A percentile compares a stretch with the other conserved stretches of the same genome.
Conservation (phyloP, 306 rosid genomes). For the Crataegus laevigata region DNA sequence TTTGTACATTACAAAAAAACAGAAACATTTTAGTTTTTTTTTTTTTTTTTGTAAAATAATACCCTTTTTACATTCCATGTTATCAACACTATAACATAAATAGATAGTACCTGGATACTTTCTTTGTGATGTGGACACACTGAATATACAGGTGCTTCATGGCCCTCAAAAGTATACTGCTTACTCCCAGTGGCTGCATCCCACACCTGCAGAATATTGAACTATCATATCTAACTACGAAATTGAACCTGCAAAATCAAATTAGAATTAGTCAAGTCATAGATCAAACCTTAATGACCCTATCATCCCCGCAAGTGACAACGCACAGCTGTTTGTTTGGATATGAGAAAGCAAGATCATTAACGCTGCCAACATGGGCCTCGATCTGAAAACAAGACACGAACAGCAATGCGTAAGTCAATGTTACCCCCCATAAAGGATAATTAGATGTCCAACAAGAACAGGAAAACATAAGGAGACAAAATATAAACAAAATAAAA, state of each 20-base stretch:
- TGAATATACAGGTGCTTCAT: constrained; percentile 88
- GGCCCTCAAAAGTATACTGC: constrained; percentile 87
- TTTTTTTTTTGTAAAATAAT: too few species aligned
- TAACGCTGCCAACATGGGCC: constrained; percentile 93
- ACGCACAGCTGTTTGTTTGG: constrained; percentile 93
- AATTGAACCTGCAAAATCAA: constrained; percentile 9
- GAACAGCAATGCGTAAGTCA: neutral
- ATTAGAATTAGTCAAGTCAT: constrained; percentile 11
- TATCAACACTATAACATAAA: neutral
- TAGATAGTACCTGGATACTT: constrained; percentile 68
- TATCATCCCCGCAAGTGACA: constrained; percentile 95
- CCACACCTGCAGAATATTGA: constrained; percentile 70
- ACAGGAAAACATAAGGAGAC: neutral
- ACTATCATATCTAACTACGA: constrained; percentile 3
- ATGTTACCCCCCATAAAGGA: neutral
- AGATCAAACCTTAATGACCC: constrained; percentile 86
- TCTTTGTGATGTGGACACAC: constrained; percentile 98
- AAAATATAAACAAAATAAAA: neutral
- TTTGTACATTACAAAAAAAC: neutral
- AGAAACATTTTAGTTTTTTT: neutral
- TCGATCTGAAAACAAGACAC: constrained; percentile 57
- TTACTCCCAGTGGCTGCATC: constrained; percentile 76
- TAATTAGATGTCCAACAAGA: neutral
- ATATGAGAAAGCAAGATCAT: constrained; percentile 93
- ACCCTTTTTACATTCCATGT: neutral